phyloP scores from a whole-genome alignment of 805 yeast species.

The Suhomyces sp. region DNA sequence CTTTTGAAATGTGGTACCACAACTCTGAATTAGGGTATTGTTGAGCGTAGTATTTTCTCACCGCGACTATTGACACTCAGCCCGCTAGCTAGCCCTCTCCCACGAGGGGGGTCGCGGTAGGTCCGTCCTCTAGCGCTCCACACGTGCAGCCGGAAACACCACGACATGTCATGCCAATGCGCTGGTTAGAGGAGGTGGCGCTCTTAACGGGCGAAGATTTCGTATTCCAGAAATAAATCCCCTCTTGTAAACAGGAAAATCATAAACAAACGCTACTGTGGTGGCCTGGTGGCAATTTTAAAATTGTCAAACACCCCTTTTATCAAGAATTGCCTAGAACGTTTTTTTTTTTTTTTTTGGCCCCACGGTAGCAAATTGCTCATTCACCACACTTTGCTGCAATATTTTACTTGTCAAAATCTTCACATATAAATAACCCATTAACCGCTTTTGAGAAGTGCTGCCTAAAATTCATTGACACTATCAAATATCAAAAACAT shows the following conservation, averaged over 20 bases:
- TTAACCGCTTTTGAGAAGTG: background rate
- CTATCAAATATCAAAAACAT: background rate
- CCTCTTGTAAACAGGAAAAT: background rate
- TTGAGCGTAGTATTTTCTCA: background rate
- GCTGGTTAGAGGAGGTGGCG: background rate
- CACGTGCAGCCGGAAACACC: background rate
- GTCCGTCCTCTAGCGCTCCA: background rate
- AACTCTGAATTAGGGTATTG: background rate
- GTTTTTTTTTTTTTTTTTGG: background rate
- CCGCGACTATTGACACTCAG: background rate
- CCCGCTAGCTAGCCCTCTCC: background rate
- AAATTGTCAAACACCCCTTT: background rate
- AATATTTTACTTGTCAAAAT: background rate
- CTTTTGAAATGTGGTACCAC: background rate
- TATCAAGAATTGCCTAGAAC: conserved; percentile 1
- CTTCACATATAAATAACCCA: background rate
- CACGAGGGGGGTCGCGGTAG: background rate
- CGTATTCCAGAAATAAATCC: background rate
- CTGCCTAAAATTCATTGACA: background rate
- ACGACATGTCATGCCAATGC: background rate
- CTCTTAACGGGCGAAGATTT: background rate
- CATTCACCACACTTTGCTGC: conserved; percentile 5
- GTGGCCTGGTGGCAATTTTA: background rate
- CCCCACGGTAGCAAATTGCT: background rate
- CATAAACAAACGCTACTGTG: background rate